phyloP scores from a whole-genome alignment of 495 filamentous ascomycete genomes.

The Hypoxylon lienhwacheense region DNA sequence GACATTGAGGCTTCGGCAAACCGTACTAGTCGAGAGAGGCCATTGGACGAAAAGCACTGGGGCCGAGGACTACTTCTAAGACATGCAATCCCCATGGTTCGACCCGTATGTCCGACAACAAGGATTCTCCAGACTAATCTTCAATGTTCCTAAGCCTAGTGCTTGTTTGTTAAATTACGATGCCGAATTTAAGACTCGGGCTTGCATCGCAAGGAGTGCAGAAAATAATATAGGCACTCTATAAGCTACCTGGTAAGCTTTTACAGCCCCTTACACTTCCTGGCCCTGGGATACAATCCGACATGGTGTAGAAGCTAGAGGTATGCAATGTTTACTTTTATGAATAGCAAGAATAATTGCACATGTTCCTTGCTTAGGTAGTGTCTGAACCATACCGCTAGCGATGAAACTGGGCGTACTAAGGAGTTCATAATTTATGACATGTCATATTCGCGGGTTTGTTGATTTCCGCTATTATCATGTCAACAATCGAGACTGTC shows the following conservation, averaged over 20 bases:
- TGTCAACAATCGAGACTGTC: conserved; percentile 20
- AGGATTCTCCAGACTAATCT: conserved; percentile 30
- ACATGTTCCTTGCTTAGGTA: neutral
- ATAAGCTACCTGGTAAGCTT: no score
- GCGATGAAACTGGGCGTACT: conserved; percentile 15
- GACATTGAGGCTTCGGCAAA: conserved; percentile 1
- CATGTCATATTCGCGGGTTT: conserved; percentile 9
- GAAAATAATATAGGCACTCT: neutral
- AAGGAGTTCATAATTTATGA: conserved; percentile 4
- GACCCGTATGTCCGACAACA: neutral
- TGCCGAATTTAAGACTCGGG: neutral
- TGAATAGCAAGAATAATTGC: no score
- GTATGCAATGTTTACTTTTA: no score
- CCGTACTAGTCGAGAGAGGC: neutral
- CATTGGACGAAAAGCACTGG: conserved; percentile 8
- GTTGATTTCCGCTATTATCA: neutral
- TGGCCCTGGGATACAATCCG: no score
- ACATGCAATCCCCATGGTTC: conserved; percentile 18
- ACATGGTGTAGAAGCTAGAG: conserved; percentile 1
- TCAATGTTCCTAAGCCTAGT: conserved; percentile 23
- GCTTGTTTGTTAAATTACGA: neutral
- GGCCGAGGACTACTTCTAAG: conserved; percentile 14
- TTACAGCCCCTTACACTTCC: no score
- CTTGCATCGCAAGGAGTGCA: neutral
- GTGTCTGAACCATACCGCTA: conserved; percentile 5